Conservation (phyloP, 2,329 filamentous ascomycete species). For the Graphiopsis chlorocephala region DNA sequence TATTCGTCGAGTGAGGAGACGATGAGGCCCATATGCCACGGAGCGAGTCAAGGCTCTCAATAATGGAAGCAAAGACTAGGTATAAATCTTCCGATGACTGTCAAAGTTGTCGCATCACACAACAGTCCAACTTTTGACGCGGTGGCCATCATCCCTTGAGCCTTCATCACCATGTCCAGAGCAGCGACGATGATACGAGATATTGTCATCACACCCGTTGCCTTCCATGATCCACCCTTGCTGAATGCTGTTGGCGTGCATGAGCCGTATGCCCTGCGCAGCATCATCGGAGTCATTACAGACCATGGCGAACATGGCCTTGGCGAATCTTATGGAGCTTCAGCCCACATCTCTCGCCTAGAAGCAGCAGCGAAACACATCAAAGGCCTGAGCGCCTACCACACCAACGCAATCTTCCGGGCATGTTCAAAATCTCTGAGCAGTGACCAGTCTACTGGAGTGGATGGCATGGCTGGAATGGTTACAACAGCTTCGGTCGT, state of each 20-base stretch:
- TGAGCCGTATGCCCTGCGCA: constrained; percentile 9
- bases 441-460: not conserved
- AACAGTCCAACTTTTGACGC: not conserved
- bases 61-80: not conserved
- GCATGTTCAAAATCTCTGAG: not conserved
- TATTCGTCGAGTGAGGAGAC: not conserved
- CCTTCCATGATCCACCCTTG: constrained; percentile 11
- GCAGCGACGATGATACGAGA: not conserved
- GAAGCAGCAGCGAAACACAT: not conserved
- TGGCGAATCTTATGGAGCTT: constrained; percentile 12
- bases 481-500: constrained; percentile 7
- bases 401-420: not conserved
- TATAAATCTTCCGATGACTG: not conserved
- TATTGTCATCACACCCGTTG: constrained; percentile 11
- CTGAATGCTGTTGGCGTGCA: constrained; percentile 14
- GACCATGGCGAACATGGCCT: constrained; percentile 5
- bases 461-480: constrained; percentile 9
- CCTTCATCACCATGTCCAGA: not conserved
- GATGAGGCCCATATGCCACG: not conserved
- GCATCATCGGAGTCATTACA: constrained; percentile 10
- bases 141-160: not conserved
- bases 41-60: not conserved
- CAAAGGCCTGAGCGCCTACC: not conserved
- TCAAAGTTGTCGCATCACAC: not conserved
- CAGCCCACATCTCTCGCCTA: constrained; percentile 10